These are phyloP conservation scores for Postia placenta DNA, from an alignment of 768 basidiomycete species.

Conservation along the genomic window DNA sequence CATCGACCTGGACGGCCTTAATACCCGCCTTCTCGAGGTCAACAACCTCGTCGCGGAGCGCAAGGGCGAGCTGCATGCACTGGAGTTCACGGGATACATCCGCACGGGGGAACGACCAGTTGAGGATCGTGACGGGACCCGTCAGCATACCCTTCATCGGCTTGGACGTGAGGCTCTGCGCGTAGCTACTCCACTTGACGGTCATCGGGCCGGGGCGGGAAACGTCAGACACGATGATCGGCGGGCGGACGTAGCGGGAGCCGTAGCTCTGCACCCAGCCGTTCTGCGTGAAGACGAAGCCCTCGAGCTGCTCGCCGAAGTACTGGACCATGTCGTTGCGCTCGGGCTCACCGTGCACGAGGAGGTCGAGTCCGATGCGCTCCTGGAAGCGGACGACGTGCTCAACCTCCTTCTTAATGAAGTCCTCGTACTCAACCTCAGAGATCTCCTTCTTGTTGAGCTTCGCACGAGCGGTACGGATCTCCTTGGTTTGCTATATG, in stretches of 20 bases:
- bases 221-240: slow-evolving; percentile 97
- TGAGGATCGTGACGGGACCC: slow-evolving; percentile 96
- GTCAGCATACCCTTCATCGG: slow-evolving; percentile 99
- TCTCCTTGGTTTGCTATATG: slow-evolving; percentile 97
- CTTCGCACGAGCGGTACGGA: slow-evolving; percentile 94
- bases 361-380: slow-evolving; percentile 89
- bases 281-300: slow-evolving; percentile 98
- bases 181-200: slow-evolving; percentile 94
- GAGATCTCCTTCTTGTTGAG: slow-evolving; percentile 89
- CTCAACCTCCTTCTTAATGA: slow-evolving; percentile 98
- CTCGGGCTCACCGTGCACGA: slow-evolving; percentile 99
- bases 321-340: slow-evolving; percentile 99
- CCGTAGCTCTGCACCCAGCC: slow-evolving; percentile 99
- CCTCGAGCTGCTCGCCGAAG: slow-evolving; percentile 92
- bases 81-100: slow-evolving; percentile 95
- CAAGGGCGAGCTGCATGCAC: slow-evolving; percentile 95
- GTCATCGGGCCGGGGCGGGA: slow-evolving; percentile 91
- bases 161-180: slow-evolving; percentile 86
- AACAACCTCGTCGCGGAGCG: slow-evolving; percentile 95
- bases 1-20: slow-evolving; percentile 97
- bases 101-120: slow-evolving; percentile 99
- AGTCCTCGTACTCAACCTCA: slow-evolving; percentile 84
- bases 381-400: slow-evolving; percentile 95
- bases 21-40: slow-evolving; percentile 97
- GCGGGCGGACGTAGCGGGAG: slow-evolving; percentile 98